Evolutionary conservation across 169 alveolate genomes (phyloP).

Genomic region (Perkinsus olseni): DNA sequence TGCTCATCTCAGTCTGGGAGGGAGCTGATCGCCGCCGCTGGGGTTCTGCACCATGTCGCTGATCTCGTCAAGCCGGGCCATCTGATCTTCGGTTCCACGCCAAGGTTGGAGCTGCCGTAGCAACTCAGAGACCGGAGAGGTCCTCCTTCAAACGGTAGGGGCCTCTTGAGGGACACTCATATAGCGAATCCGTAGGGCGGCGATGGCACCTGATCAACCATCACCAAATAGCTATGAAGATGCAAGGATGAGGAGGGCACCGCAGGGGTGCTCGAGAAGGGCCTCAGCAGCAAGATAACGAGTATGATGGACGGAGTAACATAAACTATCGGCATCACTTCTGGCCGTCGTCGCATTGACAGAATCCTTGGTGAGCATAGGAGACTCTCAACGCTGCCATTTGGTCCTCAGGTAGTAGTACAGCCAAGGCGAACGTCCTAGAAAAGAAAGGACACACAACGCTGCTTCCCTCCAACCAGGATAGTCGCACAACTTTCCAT

Average conservation of each 20-base stretch:
- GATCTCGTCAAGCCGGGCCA: not conserved
- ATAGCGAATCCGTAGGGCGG: no score
- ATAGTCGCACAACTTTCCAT: not conserved
- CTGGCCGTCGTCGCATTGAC: conserved; percentile 1
- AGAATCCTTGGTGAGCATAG: conserved; percentile 1
- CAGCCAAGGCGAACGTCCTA: conserved; percentile 5
- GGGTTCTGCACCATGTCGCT: not conserved
- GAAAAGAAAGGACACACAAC: no score
- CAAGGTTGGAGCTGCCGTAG: not conserved
- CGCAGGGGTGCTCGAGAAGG: not conserved
- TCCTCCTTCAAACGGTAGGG: not conserved
- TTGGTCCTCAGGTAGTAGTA: not conserved
- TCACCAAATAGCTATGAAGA: no score
- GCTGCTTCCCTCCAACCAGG: no score
- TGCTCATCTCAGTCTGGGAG: not conserved
- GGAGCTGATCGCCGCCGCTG: not conserved
- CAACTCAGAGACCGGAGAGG: not conserved
- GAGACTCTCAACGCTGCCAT: not conserved
- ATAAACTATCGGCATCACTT: no score
- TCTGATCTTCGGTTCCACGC: not conserved
- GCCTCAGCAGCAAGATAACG: not conserved
- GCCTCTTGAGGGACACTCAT: not conserved
- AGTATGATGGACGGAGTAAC: no score
- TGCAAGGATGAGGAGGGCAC: no score
- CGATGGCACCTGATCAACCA: no score